Evolutionary conservation across 2,329 filamentous ascomycete species (phyloP), one percentile per base, ranked within the genome.

Genomic region (Metarhizium guizhouense): DNA sequence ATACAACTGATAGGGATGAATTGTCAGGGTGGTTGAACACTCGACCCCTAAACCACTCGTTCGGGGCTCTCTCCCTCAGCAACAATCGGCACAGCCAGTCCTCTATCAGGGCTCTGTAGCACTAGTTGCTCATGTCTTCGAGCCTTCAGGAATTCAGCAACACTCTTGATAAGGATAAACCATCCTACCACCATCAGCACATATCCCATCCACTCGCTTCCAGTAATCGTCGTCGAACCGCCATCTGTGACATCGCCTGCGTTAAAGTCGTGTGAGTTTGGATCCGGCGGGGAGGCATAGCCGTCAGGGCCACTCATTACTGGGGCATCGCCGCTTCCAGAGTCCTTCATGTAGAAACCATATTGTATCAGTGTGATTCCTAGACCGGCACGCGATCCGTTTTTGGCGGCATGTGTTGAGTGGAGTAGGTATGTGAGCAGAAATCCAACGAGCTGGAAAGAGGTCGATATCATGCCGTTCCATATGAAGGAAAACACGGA

Each of bases 401-500:
- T 96, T 76, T 99, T 99, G 64, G 94, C 94, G 4, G 94, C 94
- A 71, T 99, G 94, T 7, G 93, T 96, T 34, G 94, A 97, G 78
- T 99, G 94, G 3, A 99, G 82, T 56, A 99, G 88, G 70, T 99
- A 99, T 32, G 94, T 97, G 65, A 99, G 87, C 34, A 99, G 84
- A 79, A 99, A 99, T 54, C 94, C 94, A 72, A 96, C 90, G 60
- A 97, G 83, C 71, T 95, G 90, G 78, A 99, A 97, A 47, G 92
- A 95, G 81, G 95, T 93, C 61, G 90, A 95, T 62, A 99, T 97
- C 83, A 97, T 92, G 74, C 82, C 88, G 74, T 95, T 95, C 90
- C 90, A 95, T 62, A 93, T 76, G 65, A 95, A 95, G 58, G 84
- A 87, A 74, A 95, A 95, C 59, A 94, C 76, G 51, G 88, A 91